These are phyloP conservation scores for Ophiostoma montium DNA, from an alignment of 2,329 filamentous ascomycete genomes.

Conservation along the genomic window DNA sequence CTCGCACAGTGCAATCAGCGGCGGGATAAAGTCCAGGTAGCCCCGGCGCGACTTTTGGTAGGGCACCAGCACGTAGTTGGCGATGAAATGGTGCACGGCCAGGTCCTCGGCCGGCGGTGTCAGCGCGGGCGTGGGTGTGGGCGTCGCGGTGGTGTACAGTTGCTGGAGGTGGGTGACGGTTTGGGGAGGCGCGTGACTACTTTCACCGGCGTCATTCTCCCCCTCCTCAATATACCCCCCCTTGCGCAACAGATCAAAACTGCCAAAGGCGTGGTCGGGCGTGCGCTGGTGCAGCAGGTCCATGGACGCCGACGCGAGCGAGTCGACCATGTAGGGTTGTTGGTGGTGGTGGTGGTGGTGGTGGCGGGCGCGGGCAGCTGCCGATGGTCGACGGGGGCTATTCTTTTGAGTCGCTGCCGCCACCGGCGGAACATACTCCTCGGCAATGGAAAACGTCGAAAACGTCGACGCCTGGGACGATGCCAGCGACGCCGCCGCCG, in stretches of 20 bases:
- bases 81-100: constrained; percentile 44
- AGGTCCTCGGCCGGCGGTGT: constrained; percentile 37
- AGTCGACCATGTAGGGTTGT: background rate
- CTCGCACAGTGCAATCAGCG: no score
- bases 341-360: background rate
- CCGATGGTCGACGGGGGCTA: no score
- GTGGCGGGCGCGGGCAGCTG: background rate
- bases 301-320: background rate
- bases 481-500: no score
- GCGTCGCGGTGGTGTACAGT: background rate
- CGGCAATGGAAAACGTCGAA: no score
- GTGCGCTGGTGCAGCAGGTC: background rate
- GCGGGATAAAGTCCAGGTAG: constrained; percentile 45
- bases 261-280: background rate
- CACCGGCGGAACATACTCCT: no score
- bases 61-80: constrained; percentile 45
- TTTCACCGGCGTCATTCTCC: background rate
- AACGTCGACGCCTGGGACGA: no score
- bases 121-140: constrained; percentile 19
- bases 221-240: background rate
- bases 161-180: no score
- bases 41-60: constrained; percentile 35
- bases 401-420: no score
- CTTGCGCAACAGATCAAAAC: background rate
- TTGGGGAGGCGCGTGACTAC: background rate